These are phyloP conservation scores for Metarhizium robertsii DNA, from an alignment of 2,329 filamentous ascomycete genomes.

Conservation along the genomic window DNA sequence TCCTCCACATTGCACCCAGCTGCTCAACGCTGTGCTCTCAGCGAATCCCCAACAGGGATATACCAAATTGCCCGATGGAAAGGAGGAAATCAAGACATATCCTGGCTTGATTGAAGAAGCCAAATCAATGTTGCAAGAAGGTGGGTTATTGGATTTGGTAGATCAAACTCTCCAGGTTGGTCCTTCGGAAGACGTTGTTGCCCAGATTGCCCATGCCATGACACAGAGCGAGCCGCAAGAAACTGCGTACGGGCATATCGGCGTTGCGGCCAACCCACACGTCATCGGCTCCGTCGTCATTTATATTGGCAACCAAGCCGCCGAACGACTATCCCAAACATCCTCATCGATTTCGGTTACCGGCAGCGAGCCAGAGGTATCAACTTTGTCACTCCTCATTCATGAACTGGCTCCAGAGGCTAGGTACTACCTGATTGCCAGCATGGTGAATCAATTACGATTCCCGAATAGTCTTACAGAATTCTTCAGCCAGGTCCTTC, in stretches of 20 bases:
- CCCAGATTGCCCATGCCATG: constrained; percentile 67
- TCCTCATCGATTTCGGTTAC: constrained; percentile 44
- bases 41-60: constrained; percentile 63
- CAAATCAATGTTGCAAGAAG: constrained; percentile 40
- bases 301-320: constrained; percentile 68
- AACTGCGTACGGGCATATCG: constrained; percentile 56
- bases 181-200: constrained; percentile 62
- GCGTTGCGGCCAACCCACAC: constrained; percentile 57
- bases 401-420: constrained; percentile 67
- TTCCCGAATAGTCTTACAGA: constrained; percentile 84
- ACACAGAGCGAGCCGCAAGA: constrained; percentile 48
- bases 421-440: constrained; percentile 74
- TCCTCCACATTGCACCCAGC: constrained; percentile 73
- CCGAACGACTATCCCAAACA: constrained; percentile 48
- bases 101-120: constrained; percentile 59
- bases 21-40: constrained; percentile 80
- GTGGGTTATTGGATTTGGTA: constrained; percentile 48
- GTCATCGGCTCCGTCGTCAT: constrained; percentile 77
- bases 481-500: constrained; percentile 80
- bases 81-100: constrained; percentile 63
- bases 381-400: constrained; percentile 66
- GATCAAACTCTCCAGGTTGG: constrained; percentile 51
- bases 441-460: constrained; percentile 85
- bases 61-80: constrained; percentile 56
- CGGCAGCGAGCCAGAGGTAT: constrained; percentile 45